These are phyloP conservation scores for Vaccinium corymbosum DNA, from an alignment of 148 eudicot species.

Conservation along the genomic window DNA sequence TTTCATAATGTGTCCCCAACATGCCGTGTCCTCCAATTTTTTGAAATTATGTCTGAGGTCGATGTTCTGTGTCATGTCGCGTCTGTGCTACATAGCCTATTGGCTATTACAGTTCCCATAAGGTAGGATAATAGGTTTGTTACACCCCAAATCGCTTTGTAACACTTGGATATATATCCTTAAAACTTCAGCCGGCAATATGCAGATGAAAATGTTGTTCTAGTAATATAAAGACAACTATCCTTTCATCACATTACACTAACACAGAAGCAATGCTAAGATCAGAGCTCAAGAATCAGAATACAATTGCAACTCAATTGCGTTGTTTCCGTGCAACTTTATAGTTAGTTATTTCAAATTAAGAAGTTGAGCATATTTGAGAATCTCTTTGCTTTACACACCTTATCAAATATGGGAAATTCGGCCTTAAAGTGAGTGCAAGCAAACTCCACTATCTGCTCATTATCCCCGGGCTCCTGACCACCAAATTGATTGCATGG, in stretches of 20 bases:
- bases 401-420: slow-evolving; percentile 64
- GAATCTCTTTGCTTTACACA: not conserved
- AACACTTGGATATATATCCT: not conserved
- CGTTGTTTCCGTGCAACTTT: not conserved
- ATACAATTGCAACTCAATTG: not conserved
- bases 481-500: slow-evolving; percentile 70
- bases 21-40: too few relatives aligned
- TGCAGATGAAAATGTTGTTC: not conserved
- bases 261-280: not conserved
- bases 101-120: not conserved
- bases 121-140: not conserved
- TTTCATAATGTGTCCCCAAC: too few relatives aligned
- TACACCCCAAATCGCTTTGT: not conserved
- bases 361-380: not conserved
- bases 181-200: not conserved
- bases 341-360: not conserved
- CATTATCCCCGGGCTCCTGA: slow-evolving; percentile 64
- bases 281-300: not conserved
- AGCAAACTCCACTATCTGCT: slow-evolving; percentile 52
- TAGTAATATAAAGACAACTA: not conserved
- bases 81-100: not conserved
- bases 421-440: slow-evolving; percentile 74
- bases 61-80: too few relatives aligned
- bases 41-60: too few relatives aligned
- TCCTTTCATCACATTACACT: not conserved